phyloP scores from a whole-genome alignment of 331 rosid genomes.

The Prunus yedoensis region DNA sequence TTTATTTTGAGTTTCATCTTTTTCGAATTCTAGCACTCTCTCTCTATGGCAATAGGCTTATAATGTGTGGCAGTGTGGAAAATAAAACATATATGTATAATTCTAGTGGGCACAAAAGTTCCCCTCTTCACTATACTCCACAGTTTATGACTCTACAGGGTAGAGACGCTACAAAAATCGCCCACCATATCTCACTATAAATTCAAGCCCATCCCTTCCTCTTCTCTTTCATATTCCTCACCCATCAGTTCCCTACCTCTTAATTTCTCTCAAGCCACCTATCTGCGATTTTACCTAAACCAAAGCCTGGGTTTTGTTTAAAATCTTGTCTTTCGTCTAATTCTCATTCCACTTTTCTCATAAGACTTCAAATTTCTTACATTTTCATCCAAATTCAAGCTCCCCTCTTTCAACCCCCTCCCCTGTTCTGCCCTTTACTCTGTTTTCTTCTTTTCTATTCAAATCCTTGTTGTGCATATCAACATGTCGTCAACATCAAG shows the following conservation, averaged over 20 bases:
- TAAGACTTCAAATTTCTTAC: slow-evolving; percentile 6
- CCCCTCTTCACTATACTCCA: slow-evolving; percentile 6
- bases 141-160: not conserved
- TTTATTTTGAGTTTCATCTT: not conserved
- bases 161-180: not conserved
- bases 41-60: no score
- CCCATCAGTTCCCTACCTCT: slow-evolving; percentile 9
- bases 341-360: not conserved
- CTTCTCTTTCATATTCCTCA: slow-evolving; percentile 39
- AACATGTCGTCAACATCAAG: slow-evolving; percentile 50
- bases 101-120: slow-evolving; percentile 29
- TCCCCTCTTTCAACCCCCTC: not conserved
- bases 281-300: slow-evolving; percentile 23
- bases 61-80: slow-evolving; percentile 4
- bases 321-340: slow-evolving; percentile 15
- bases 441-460: not conserved
- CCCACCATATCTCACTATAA: slow-evolving; percentile 44
- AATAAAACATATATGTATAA: slow-evolving; percentile 6
- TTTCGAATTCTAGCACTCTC: not conserved
- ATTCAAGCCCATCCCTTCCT: slow-evolving; percentile 39
- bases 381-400: slow-evolving; percentile 23
- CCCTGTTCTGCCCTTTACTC: slow-evolving; percentile 26
- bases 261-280: slow-evolving; percentile 12
- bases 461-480: slow-evolving; percentile 8
- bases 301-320: slow-evolving; percentile 9